phyloP scores from a whole-genome alignment of 352 stramenopile species.

The Synura sp. region DNA sequence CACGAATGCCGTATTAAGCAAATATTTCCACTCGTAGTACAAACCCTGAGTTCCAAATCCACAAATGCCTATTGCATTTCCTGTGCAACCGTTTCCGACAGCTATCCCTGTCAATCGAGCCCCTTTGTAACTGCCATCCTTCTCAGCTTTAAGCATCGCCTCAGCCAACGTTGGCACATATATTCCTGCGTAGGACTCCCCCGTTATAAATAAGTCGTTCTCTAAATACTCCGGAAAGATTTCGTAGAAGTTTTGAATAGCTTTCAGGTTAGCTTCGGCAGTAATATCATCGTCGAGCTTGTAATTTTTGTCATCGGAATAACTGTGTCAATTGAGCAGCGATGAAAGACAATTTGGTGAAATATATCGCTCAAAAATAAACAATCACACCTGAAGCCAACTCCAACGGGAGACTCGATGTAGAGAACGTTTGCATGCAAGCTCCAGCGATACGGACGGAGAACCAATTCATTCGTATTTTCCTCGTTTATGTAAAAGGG shows the following conservation, averaged over 20 bases:
- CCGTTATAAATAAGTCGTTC: slow-evolving; percentile 86
- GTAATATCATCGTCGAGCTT: slow-evolving; percentile 64
- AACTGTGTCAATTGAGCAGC: too few relatives aligned
- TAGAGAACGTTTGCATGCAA: slow-evolving; percentile 59
- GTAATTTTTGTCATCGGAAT: slow-evolving; percentile 56
- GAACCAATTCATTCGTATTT: slow-evolving; percentile 45
- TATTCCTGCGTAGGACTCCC: slow-evolving; percentile 88
- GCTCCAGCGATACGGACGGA: slow-evolving; percentile 55
- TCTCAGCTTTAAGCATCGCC: slow-evolving; percentile 59
- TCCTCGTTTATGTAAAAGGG: slow-evolving; percentile 55
- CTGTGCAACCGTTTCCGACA: slow-evolving; percentile 52
- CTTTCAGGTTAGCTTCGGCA: slow-evolving; percentile 65
- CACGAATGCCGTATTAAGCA: slow-evolving; percentile 42
- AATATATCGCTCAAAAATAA: too few relatives aligned
- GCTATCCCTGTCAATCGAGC: slow-evolving; percentile 66
- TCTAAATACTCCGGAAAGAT: slow-evolving; percentile 70
- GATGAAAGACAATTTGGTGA: too few relatives aligned
- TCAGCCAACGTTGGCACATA: slow-evolving; percentile 83
- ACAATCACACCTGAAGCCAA: slow-evolving; percentile 59
- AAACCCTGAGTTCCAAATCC: slow-evolving; percentile 40
- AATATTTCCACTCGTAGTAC: slow-evolving; percentile 45
- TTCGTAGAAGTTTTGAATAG: slow-evolving; percentile 68
- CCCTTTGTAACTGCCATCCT: slow-evolving; percentile 42
- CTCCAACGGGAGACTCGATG: slow-evolving; percentile 56
- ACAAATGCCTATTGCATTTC: slow-evolving; percentile 53